These are phyloP conservation scores for Talaromyces borbonicus DNA, from an alignment of 495 filamentous ascomycete genomes.

Conservation along the genomic window DNA sequence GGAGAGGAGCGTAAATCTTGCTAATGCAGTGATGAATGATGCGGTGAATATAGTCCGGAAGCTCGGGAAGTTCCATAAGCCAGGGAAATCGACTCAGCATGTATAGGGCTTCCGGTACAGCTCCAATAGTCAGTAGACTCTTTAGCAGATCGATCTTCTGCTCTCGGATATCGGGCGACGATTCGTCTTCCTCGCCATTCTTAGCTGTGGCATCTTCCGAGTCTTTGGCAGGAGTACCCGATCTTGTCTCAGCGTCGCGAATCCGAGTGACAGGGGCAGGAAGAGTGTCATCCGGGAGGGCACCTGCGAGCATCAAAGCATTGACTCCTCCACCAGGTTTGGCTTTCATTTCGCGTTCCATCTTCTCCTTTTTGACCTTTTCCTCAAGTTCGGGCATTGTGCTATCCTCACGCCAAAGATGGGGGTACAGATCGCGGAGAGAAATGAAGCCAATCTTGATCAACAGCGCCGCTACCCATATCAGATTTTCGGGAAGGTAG, in stretches of 20 bases:
- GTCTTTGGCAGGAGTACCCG: constrained; percentile 39
- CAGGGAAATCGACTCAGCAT: constrained; percentile 87
- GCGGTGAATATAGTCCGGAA: constrained; percentile 69
- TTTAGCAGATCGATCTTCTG: constrained; percentile 81
- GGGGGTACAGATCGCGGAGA: constrained; percentile 84
- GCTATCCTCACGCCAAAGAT: constrained; percentile 78
- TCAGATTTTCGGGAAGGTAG: constrained; percentile 75
- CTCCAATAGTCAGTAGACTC: constrained; percentile 81
- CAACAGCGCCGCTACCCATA: constrained; percentile 79
- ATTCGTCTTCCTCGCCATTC: constrained; percentile 44
- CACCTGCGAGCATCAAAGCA: constrained; percentile 82
- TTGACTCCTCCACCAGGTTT: constrained; percentile 61
- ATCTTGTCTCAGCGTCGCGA: constrained; percentile 33
- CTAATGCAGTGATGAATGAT: constrained; percentile 71
- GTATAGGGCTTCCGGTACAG: constrained; percentile 85
- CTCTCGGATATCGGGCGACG: constrained; percentile 71
- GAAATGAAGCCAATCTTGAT: constrained; percentile 98
- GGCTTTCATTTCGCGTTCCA: constrained; percentile 59
- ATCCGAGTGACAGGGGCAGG: constrained; percentile 33
- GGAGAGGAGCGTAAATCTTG: constrained; percentile 49
- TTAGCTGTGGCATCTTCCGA: constrained; percentile 34
- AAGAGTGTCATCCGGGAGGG: constrained; percentile 72
- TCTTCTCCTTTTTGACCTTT: constrained; percentile 63
- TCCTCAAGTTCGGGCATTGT: constrained; percentile 62
- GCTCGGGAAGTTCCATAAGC: constrained; percentile 74